A percentile compares a stretch with the other conserved stretches of the same genome.
Evolutionary conservation across 371 early-diverging fungal species (phyloP).

Genomic region (Entomophthora muscae): DNA sequence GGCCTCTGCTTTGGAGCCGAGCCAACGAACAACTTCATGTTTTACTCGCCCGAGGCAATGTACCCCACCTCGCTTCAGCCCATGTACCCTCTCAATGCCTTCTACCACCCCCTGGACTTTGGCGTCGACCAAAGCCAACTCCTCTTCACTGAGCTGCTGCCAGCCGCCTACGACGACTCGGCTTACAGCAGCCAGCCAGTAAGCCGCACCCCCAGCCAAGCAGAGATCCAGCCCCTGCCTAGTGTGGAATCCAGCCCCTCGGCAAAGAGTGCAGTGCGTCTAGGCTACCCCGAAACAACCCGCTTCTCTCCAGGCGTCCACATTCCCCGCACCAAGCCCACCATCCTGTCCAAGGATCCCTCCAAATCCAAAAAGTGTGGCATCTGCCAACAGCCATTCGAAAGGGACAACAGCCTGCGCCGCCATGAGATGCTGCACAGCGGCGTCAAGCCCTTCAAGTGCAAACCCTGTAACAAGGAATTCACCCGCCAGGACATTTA

Average conservation of each 20-base stretch:
- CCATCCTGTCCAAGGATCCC: not conserved
- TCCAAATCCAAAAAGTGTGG: not conserved
- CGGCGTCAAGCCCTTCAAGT: not conserved
- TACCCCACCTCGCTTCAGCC: not conserved
- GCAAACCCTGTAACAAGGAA: not conserved
- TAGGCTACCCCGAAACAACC: not conserved
- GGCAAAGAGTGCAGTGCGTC: not conserved
- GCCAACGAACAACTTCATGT: not conserved
- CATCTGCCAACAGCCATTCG: not conserved
- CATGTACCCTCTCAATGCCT: not conserved
- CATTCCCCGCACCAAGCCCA: not conserved
- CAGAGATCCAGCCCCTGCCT: not conserved
- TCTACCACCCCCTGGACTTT: not conserved
- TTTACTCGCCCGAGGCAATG: not conserved
- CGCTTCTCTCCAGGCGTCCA: not conserved
- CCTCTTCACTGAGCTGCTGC: not conserved
- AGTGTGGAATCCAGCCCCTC: not conserved
- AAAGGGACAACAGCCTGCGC: constrained; percentile 1
- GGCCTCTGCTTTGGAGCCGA: not conserved
- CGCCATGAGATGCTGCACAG: constrained; percentile 6
- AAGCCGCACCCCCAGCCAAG: too few species aligned
- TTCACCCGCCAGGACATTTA: constrained; percentile 6
- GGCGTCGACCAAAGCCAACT: not conserved
- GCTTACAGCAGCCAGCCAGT: not conserved
- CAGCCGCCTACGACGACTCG: not conserved